Evolutionary conservation across 805 yeast species (phyloP), one percentile per base, ranked within the genome.

Genomic region (Kuraishia piskuri): DNA sequence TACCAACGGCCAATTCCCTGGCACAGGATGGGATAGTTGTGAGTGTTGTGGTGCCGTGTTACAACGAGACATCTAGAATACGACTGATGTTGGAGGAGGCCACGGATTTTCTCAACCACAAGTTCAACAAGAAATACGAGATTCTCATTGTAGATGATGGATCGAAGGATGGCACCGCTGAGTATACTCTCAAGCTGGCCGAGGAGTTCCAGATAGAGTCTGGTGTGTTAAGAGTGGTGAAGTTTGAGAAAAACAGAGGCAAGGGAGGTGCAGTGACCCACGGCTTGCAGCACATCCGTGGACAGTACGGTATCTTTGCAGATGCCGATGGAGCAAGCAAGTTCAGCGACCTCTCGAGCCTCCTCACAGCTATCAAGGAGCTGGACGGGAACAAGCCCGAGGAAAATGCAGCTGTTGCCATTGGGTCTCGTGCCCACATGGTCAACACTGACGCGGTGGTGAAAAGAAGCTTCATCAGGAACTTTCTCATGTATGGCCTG

Each of bases 311-410:
- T 10, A 76, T 94, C 9, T 94, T 94, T 72, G 98, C 96, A 1
- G 99, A 94, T 69, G 99, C 98, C 0, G 99, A 94, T 69, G 98
- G 98, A 36, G 98, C 99, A 3, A 85, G 96, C 23, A 76, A 78
- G 59, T 94, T 94, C 65, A 62, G 79, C 23, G 97, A 91, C 66
- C 73, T 87, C 23, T 63, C 63, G 1, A 79, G 76, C 53, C 72
- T 91, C 54, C 57, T 81, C 10, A 63, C 62, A 2, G 68, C 72
- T 12, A 72, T 86, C 25, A 59, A 70, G 26, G 56, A 56, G 21
- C 37, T 63, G 6, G 67, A 64, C 44, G 46, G 53, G 0, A 40
- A 50, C 21, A 52, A 60, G 6, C 66, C 67, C 17, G 54, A 61
- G 2, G 56, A 50, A 4, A 46, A 26, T 1, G 78, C 90, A 0